A percentile compares a stretch with the other conserved stretches of the same genome.
phyloP scores from a whole-genome alignment of 2,329 filamentous ascomycete genomes.

The Biscogniauxia mediterranea region DNA sequence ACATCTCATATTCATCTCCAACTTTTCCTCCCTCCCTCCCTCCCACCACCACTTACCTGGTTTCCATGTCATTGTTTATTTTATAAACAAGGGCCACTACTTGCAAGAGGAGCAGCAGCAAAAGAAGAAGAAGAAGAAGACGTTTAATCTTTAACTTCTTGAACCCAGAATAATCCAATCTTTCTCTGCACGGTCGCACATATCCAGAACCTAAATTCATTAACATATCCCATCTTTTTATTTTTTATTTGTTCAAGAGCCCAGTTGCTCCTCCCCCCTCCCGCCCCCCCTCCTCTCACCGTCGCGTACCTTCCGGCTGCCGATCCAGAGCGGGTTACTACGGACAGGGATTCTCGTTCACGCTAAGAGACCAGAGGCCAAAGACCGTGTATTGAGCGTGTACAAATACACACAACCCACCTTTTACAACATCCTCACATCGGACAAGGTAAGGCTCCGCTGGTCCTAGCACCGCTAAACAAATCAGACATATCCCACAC shows the following conservation, averaged over 20 bases:
- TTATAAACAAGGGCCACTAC: too few relatives aligned
- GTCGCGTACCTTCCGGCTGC: background rate
- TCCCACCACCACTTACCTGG: background rate
- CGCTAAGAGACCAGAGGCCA: background rate
- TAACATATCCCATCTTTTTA: too few relatives aligned
- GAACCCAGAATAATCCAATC: too few relatives aligned
- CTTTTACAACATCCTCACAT: background rate
- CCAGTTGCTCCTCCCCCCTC: too few relatives aligned
- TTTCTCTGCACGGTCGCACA: too few relatives aligned
- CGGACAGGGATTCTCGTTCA: background rate
- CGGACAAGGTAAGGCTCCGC: background rate
- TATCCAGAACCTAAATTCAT: too few relatives aligned
- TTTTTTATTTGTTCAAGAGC: too few relatives aligned
- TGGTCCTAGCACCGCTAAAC: background rate
- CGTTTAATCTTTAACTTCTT: too few relatives aligned
- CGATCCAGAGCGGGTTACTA: background rate
- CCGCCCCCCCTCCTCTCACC: too few relatives aligned
- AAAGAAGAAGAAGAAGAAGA: too few relatives aligned
- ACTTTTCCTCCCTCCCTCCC: background rate
- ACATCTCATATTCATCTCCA: background rate
- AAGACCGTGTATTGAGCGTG: background rate
- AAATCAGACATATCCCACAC: background rate
- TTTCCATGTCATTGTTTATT: too few relatives aligned
- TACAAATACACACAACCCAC: background rate
- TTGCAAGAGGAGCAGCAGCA: too few relatives aligned